Conservation (phyloP, 306 rosid genomes). For the Vachellia collinsii region DNA sequence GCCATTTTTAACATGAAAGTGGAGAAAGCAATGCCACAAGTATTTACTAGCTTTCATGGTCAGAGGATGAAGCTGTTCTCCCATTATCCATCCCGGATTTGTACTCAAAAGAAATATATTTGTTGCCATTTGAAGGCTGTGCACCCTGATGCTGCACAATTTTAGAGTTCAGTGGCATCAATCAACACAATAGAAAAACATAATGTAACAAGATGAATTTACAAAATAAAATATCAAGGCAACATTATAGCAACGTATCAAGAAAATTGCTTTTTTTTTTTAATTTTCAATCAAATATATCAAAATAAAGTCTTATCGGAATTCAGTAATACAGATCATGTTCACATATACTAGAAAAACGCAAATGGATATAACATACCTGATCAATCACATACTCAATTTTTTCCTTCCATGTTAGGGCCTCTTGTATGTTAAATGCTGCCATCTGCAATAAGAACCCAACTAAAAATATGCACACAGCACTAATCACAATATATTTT, state of each 20-base stretch:
- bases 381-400: constrained; percentile 91
- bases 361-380: constrained; percentile 51
- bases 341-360: constrained; percentile 3
- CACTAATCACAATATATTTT: constrained; percentile 4
- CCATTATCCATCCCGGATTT: constrained; percentile 99
- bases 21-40: constrained; percentile 25
- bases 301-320: constrained; percentile 28
- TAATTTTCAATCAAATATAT: constrained; percentile 28
- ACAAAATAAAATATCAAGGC: constrained; percentile 26
- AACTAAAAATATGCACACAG: constrained; percentile 26
- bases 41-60: constrained; percentile 96
- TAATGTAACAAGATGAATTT: constrained; percentile 29
- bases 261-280: constrained; percentile 15
- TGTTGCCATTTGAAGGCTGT: constrained; percentile 84
- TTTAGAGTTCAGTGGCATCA: constrained; percentile 34
- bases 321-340: constrained; percentile 26
- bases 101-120: constrained; percentile 90
- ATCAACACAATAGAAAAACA: constrained; percentile 29
- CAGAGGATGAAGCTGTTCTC: constrained; percentile 95
- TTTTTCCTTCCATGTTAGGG: constrained; percentile 91
- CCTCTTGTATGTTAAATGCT: constrained; percentile 98
- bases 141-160: constrained; percentile 94
- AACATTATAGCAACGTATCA: constrained; percentile 15
- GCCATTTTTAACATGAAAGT: constrained; percentile 25
- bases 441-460: constrained; percentile 80